Percentiles rank a stretch among this genome's conserved stretches.
phyloP scores from a whole-genome alignment of 1,284 basidiomycete species.

The Apiotrichum montevideense region DNA sequence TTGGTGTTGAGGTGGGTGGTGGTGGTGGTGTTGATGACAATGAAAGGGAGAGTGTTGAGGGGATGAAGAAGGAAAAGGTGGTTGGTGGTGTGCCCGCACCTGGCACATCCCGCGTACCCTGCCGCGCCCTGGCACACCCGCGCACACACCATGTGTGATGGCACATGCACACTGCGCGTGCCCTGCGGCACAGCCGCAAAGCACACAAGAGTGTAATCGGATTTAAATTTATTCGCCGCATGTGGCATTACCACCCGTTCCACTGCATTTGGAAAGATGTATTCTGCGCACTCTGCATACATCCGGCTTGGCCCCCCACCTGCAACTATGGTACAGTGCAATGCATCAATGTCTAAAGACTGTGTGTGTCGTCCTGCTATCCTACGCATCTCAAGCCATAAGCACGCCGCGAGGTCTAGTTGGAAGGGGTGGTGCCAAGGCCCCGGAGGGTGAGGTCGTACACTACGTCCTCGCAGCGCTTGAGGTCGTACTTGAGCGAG shows the following conservation, averaged over 20 bases:
- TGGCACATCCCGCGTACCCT: too few species aligned
- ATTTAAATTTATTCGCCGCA: neutral
- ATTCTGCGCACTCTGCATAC: neutral
- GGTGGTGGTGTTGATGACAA: neutral
- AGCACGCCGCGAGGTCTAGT: neutral
- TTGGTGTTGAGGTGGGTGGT: conserved; percentile 10
- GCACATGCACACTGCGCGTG: too few species aligned
- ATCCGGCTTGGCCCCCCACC: neutral
- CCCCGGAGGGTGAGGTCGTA: conserved; percentile 45
- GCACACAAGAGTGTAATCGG: neutral
- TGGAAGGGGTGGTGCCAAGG: conserved; percentile 13
- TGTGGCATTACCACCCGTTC: neutral
- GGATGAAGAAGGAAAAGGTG: too few species aligned
- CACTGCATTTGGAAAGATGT: neutral
- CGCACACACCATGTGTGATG: too few species aligned
- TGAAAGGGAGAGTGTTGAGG: too few species aligned
- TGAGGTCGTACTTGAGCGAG: conserved; percentile 48
- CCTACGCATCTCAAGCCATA: too few species aligned
- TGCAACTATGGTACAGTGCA: neutral
- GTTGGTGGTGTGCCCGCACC: too few species aligned
- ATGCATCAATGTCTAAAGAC: neutral
- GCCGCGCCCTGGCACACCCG: too few species aligned
- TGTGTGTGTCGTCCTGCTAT: neutral
- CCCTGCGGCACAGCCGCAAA: neutral
- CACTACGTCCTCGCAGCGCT: conserved; percentile 48